A percentile compares a stretch with the other conserved stretches of the same genome.
phyloP scores from a whole-genome alignment of 1,284 basidiomycete species.

The Rhodotorula sp. region DNA sequence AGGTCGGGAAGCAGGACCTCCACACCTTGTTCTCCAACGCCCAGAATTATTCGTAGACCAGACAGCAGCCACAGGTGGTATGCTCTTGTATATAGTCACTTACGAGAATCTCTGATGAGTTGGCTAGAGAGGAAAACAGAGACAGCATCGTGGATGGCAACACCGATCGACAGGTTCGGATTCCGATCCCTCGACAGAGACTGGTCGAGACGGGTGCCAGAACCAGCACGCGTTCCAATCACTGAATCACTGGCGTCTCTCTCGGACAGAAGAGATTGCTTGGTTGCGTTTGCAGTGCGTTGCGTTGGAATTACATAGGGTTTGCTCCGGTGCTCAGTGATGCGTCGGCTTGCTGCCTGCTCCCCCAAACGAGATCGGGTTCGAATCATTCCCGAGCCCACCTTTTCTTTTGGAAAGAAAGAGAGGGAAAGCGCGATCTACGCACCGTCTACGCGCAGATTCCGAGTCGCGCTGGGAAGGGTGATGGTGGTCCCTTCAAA shows the following conservation, averaged over 20 bases:
- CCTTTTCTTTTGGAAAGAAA: too few species aligned
- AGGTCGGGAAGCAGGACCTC: constrained; percentile 25
- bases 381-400: too few species aligned
- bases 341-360: constrained; percentile 41
- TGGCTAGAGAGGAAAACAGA: not conserved
- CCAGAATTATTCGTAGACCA: not conserved
- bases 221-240: too few species aligned
- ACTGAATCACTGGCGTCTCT: too few species aligned
- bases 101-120: not conserved
- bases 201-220: too few species aligned
- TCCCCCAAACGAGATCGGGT: not conserved
- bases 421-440: not conserved
- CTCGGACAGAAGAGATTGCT: not conserved
- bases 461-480: constrained; percentile 87
- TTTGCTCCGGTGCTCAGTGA: constrained; percentile 14
- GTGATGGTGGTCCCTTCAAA: constrained; percentile 83
- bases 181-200: too few species aligned
- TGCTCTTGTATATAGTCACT: not conserved
- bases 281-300: not conserved
- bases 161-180: not conserved
- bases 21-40: constrained; percentile 26
- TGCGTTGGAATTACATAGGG: not conserved
- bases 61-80: too few species aligned
- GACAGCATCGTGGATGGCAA: not conserved
- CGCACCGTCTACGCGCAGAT: constrained; percentile 93